phyloP scores from a whole-genome alignment of 2,329 filamentous ascomycete species.

The Zalaria sp. region DNA sequence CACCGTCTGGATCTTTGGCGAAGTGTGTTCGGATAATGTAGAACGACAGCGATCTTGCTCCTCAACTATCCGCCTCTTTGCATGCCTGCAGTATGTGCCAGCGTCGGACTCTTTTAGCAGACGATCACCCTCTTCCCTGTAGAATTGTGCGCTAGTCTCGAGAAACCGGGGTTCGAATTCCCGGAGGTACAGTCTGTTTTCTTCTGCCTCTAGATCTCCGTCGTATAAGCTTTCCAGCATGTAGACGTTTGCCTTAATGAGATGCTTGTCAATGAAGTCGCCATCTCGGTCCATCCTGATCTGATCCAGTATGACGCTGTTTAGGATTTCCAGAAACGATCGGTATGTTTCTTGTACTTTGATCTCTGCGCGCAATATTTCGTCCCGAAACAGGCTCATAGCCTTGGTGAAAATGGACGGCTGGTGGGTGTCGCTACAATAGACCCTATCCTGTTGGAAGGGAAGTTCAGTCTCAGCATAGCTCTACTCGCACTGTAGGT shows the following conservation, averaged over 20 bases:
- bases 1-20: conserved; percentile 58
- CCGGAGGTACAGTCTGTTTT: conserved; percentile 69
- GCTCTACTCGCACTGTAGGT: not conserved
- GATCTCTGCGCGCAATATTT: conserved; percentile 55
- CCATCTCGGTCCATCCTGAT: conserved; percentile 86
- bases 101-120: conserved; percentile 69
- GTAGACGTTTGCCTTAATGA: conserved; percentile 69
- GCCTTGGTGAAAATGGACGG: conserved; percentile 72
- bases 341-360: conserved; percentile 26
- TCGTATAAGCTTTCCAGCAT: conserved; percentile 89
- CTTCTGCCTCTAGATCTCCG: conserved; percentile 60
- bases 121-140: conserved; percentile 57
- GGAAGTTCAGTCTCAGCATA: not conserved
- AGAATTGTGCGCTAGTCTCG: conserved; percentile 56
- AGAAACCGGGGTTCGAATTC: conserved; percentile 73
- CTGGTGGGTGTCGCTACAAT: conserved; percentile 55
- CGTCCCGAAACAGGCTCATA: conserved; percentile 78
- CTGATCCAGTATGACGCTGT: conserved; percentile 74
- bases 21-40: conserved; percentile 60
- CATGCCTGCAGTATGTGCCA: conserved; percentile 65
- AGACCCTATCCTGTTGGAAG: conserved; percentile 53
- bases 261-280: conserved; percentile 69
- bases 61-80: conserved; percentile 59
- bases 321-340: conserved; percentile 59
- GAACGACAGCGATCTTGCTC: conserved; percentile 73